Evolutionary conservation across 1,284 basidiomycete species (phyloP).

Genomic region (Fomitopsis betulina): DNA sequence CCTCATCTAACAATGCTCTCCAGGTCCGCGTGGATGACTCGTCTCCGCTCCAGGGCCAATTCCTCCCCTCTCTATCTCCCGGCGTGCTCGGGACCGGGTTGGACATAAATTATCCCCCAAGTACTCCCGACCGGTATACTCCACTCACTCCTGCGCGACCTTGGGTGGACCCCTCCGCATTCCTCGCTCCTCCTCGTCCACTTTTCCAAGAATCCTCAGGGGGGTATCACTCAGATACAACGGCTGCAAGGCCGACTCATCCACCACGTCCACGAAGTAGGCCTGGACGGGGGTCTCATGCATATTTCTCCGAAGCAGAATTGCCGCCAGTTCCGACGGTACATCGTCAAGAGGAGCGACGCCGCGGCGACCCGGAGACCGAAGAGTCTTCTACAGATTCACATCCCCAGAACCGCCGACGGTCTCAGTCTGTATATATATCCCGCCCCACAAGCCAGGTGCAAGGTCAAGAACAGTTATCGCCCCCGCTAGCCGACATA

Average conservation of each 20-base stretch:
- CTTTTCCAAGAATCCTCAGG: not conserved
- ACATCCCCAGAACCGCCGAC: slow-evolving; percentile 24
- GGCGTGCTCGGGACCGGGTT: not conserved
- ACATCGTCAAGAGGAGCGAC: slow-evolving; percentile 12
- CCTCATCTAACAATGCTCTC: slow-evolving; percentile 26
- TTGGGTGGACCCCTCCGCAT: slow-evolving; percentile 14
- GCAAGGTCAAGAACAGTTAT: not conserved
- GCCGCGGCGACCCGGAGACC: slow-evolving; percentile 2
- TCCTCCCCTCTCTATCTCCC: not conserved
- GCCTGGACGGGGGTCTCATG: slow-evolving; percentile 16
- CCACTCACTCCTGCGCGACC: slow-evolving; percentile 6
- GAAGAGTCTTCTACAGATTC: slow-evolving; percentile 10
- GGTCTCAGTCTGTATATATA: slow-evolving; percentile 22
- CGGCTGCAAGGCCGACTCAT: slow-evolving; percentile 16
- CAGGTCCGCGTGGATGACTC: slow-evolving; percentile 11
- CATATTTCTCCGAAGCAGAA: slow-evolving; percentile 26
- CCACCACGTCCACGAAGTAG: slow-evolving; percentile 21
- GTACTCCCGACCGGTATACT: slow-evolving; percentile 4
- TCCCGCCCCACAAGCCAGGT: not conserved
- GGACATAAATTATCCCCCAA: slow-evolving; percentile 7
- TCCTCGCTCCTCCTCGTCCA: not conserved
- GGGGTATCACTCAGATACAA: slow-evolving; percentile 23
- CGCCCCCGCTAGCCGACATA: not conserved
- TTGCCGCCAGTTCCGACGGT: slow-evolving; percentile 9
- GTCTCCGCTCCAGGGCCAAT: not conserved